Conservation (phyloP, 2,329 filamentous ascomycete species). For the Fusarium anguioides region DNA sequence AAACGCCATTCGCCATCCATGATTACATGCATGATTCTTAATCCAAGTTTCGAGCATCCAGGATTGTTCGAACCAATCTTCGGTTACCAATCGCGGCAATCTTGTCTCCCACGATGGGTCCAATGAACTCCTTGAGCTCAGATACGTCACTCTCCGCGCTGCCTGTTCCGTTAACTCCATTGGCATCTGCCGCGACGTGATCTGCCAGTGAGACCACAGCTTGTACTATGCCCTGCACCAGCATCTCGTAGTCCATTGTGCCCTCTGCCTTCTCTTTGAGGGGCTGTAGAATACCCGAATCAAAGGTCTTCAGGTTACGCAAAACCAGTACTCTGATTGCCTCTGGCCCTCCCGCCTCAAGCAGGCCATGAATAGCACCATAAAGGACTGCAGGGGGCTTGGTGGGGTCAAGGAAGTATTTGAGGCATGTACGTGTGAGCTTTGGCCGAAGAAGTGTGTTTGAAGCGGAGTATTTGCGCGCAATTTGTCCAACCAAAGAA, state of each 20-base stretch:
- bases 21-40: constrained; percentile 41
- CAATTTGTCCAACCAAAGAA: constrained; percentile 81
- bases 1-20: constrained; percentile 44
- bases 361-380: constrained; percentile 84
- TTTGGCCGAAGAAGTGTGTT: constrained; percentile 88
- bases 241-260: constrained; percentile 64
- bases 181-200: constrained; percentile 48
- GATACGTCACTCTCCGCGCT: constrained; percentile 52
- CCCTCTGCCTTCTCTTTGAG: constrained; percentile 63
- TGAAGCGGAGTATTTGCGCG: constrained; percentile 81
- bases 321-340: constrained; percentile 67
- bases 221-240: constrained; percentile 67
- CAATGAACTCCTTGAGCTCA: constrained; percentile 66
- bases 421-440: constrained; percentile 91
- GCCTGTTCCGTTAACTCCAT: constrained; percentile 55
- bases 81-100: constrained; percentile 60
- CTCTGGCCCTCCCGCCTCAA: constrained; percentile 77
- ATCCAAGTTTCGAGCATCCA: constrained; percentile 67
- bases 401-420: constrained; percentile 88
- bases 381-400: constrained; percentile 88
- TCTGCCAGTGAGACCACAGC: constrained; percentile 60
- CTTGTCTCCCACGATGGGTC: constrained; percentile 63
- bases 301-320: constrained; percentile 66
- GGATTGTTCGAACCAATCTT: constrained; percentile 60
- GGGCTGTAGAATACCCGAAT: constrained; percentile 64